Base-by-base conservation (phyloP, 768 basidiomycete genomes). In the Hypholoma fasciculare region DNA sequence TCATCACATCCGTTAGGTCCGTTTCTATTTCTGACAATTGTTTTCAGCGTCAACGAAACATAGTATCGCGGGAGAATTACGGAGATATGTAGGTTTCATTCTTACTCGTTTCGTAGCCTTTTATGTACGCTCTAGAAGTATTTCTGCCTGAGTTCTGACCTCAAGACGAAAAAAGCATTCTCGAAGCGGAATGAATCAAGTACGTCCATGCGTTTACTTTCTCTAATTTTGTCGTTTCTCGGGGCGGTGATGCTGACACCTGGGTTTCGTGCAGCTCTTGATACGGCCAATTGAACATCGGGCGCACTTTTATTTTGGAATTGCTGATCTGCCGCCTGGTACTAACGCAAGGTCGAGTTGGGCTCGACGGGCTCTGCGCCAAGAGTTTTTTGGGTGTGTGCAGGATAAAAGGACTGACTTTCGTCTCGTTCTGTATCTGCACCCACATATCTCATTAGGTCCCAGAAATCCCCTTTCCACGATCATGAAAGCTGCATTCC, bases 401-500 rank as follows among this genome's bases (percentile, higher is more conserved):
- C 40, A 7, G 40, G 17, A 42, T 42, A 55, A 55, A 55, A 55
- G 44, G 23, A n/a, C 7, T 27, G 23, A 36, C 7, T 17, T 40
- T 26, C n/a, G 8, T 17, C 7, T 20, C 0, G 7, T 26, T 40
- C 16, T 42, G 36, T 16, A 38, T 36, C 16, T 23, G 2, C 38
- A 40, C 36, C 17, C 48, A 17, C 26, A 40, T 27, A 34, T 36
- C 9, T 27, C 46, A 49, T 23, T 36, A 27, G 23, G 7, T 23
- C 20, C 7, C 26, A 26, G 19, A n/a, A 23, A 23, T 23, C 37
- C 27, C 23, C 16, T 13, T 17, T 12, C 9, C 49, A 36, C 38
- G 43, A 60, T 48, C 30, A 76, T 77, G 73, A 74, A 71, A 61
- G 69, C 62, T 57, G 56, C 66, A 39, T 43, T 64, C 38, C 47